Conservation (phyloP, 768 basidiomycete species). For the Lactifluus rugatus region DNA sequence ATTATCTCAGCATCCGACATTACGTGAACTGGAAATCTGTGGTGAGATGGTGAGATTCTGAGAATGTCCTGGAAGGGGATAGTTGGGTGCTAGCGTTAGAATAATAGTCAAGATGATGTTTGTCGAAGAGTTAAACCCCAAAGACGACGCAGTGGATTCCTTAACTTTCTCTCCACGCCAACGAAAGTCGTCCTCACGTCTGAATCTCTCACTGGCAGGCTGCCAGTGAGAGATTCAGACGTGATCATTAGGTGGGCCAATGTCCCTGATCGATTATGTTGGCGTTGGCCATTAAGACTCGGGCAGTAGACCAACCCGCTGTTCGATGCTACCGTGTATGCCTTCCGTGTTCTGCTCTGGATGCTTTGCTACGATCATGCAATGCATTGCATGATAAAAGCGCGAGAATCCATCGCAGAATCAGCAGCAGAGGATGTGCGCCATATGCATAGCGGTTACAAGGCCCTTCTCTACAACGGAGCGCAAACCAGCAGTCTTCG, state of each 20-base stretch:
- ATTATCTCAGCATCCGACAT: not conserved
- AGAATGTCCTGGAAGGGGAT: not conserved
- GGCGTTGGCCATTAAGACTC: not conserved
- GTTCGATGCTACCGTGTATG: not conserved
- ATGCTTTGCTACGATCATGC: no score
- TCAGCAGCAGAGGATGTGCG: no score
- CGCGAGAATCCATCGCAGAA: no score
- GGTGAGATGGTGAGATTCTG: not conserved
- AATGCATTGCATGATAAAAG: no score
- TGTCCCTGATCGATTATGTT: not conserved
- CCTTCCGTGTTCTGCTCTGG: not conserved
- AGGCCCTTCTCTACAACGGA: no score
- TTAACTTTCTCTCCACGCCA: not conserved
- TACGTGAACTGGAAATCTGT: not conserved
- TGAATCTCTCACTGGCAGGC: no score
- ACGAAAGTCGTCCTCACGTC: not conserved
- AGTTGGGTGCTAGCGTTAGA: not conserved
- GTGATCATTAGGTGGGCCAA: not conserved
- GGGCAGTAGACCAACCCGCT: not conserved
- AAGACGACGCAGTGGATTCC: not conserved
- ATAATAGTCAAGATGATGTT: no score
- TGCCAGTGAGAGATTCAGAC: not conserved
- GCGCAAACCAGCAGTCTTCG: no score
- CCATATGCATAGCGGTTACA: no score
- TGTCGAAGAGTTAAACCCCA: no score